phyloP scores from a whole-genome alignment of 1,284 basidiomycete species.

The Heterobasidion irregulare region DNA sequence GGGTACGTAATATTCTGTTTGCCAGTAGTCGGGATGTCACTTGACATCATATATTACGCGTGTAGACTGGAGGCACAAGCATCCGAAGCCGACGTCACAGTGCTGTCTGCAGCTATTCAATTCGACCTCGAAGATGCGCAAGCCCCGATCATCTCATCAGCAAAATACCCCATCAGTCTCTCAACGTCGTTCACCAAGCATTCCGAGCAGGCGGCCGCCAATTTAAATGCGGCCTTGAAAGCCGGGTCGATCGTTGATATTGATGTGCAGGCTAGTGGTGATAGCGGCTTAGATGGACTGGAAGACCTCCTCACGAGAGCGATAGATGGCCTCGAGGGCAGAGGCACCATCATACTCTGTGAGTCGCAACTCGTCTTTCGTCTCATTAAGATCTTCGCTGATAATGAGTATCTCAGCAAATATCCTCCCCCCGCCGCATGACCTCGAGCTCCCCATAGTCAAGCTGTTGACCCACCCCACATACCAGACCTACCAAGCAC shows the following conservation, averaged over 20 bases:
- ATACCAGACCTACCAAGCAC: slow-evolving; percentile 69
- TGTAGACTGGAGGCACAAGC: slow-evolving; percentile 11
- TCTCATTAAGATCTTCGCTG: not conserved
- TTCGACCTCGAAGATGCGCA: slow-evolving; percentile 44
- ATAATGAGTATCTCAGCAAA: slow-evolving; percentile 47
- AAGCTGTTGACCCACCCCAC: slow-evolving; percentile 69
- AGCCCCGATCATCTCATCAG: slow-evolving; percentile 23
- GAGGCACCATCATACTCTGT: slow-evolving; percentile 69
- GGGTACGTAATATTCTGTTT: slow-evolving; percentile 10
- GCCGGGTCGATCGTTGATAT: slow-evolving; percentile 59
- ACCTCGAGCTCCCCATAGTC: slow-evolving; percentile 61
- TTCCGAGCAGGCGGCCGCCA: slow-evolving; percentile 39
- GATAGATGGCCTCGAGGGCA: slow-evolving; percentile 29
- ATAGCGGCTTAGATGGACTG: slow-evolving; percentile 44
- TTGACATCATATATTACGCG: not conserved
- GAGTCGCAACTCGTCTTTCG: slow-evolving; percentile 21
- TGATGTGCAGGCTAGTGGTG: slow-evolving; percentile 46
- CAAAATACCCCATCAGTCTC: slow-evolving; percentile 41
- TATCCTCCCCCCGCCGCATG: slow-evolving; percentile 78
- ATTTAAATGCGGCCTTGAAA: slow-evolving; percentile 56
- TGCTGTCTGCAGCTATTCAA: slow-evolving; percentile 43
- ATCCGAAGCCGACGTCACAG: slow-evolving; percentile 7
- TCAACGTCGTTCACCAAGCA: slow-evolving; percentile 42
- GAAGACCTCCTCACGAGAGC: slow-evolving; percentile 68
- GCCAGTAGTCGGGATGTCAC: not conserved